Base-by-base conservation (phyloP, 441 rosid genomes). In the Breynia disticha region DNA sequence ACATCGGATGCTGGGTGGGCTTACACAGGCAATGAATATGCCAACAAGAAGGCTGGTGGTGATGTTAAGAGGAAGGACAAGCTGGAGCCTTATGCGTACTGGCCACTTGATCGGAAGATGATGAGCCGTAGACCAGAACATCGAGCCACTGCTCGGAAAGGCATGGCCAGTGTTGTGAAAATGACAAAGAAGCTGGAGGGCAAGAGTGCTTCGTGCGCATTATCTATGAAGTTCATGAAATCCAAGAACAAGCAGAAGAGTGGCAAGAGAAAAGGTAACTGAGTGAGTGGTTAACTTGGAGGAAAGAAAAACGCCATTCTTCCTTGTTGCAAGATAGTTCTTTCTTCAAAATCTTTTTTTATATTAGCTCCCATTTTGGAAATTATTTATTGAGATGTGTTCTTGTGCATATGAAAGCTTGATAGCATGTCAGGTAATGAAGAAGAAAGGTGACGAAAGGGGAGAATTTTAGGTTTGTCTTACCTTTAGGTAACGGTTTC, bases 31-130 rank as follows among this genome's bases (percentile, higher is more conserved):
- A 79, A 50, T 13, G 97, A 84, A 76, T 88, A 91, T 72, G 79
- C 81, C 32, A 88, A 81, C 76, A 91, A 84, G 77, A 91, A 86
- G 71, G 95, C 90, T n/a, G 73, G 84, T 44, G 98, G 97, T 1
- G 97, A 93, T 62, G 69, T 93, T 46, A 84, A 69, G 72, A 82
- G 76, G 79, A 93, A 88, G 72, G 97, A 78, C 46, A 93, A 88
- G 72, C 83, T 93, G 15, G 98, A 93, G 66, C 97, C 98, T 0
- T 88, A 86, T 63, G 98, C 98, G 0, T 93, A 86, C 59, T 93
- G 98, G 98, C 97, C 97, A 0, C 83, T 93, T 9, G 97, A 93
- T 61, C 81, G 96, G 11, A 93, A 88, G 81, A 84, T 93, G 97
- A 83, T 86, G 86, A 88, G 97, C 67, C 81, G 81, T 50, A 78